Base-by-base conservation (phyloP, 148 eudicot species). In the Camellia granthamiana region DNA sequence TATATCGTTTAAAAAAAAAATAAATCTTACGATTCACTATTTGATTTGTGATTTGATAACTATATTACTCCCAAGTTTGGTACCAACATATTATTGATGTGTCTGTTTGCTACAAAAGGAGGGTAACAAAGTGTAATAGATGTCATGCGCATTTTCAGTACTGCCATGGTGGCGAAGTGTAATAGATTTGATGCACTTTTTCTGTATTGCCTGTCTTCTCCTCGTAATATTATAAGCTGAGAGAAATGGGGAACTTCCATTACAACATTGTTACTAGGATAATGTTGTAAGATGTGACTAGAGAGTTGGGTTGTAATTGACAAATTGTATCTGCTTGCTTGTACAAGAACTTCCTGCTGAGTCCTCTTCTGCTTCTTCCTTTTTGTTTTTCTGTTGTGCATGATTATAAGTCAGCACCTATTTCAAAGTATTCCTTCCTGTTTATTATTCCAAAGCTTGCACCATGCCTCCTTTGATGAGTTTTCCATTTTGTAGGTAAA, bases 401-500 rank as follows among this genome's bases (percentile, higher is more conserved):
- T 2, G 30, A 49, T 14, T 21, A 72, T 21, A 2, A 47, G 8
- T 7, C 21, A 16, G 7, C 21, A 21, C 43, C 12, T 62, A 0
- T 18, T n/a, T 76, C 54, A 44, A 43, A 69, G 23, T 23, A 43
- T 43, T 63, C 8, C 58, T 15, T 11, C 38, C 74, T 49, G 41
- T 76, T 44, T 76, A 44, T 1, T 11, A 44, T 13, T 12, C 43
- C 43, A 13, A 61, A 62, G 54, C 67, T 60, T 76, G 7, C 18
- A 63, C 42, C 44, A 62, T 65, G 18, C 60, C 18, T 59, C 18
- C 52, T 58, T 72, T 80, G 70, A 38, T 66, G 2, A 7, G 63
- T 71, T 15, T 23, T 51, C 77, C 73, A 56, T 38, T 41, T 65
- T 67, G 82, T 83, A 96, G 99, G 82, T 88, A 85, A 92, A 91